Evolutionary conservation across 1,284 basidiomycete genomes (phyloP).

Genomic region (Pterulicium gracile): DNA sequence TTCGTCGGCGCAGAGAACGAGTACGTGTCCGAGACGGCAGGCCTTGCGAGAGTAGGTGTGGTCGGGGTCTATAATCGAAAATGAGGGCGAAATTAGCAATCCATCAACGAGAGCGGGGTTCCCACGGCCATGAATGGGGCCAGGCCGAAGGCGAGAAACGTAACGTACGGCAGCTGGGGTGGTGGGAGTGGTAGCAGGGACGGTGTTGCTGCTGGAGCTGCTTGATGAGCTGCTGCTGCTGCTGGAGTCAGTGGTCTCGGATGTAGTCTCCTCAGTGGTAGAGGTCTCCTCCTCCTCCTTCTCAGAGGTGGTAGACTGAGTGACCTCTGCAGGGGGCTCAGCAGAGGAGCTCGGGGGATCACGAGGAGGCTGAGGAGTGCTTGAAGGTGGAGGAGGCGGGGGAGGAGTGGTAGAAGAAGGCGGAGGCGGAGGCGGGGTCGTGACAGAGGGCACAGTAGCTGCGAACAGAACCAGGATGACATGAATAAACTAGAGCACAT

Average conservation of each 20-base stretch:
- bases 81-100: neutral
- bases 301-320: neutral
- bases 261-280: neutral
- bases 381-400: neutral
- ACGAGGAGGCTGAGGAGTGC: slow-evolving; percentile 4
- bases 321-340: too few species aligned
- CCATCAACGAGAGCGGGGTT: neutral
- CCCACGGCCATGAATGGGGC: neutral
- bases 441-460: neutral
- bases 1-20: too few species aligned
- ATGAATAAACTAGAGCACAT: neutral
- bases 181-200: neutral
- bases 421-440: neutral
- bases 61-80: too few species aligned
- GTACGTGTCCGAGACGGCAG: neutral
- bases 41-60: neutral
- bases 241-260: neutral
- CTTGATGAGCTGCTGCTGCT: too few species aligned
- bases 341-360: neutral
- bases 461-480: neutral
- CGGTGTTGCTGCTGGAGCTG: too few species aligned
- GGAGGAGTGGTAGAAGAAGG: neutral
- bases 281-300: too few species aligned
- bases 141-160: neutral
- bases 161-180: neutral